Evolutionary conservation across 23 red algal species (phyloP).

Genomic region (Porphyridium purpureum): DNA sequence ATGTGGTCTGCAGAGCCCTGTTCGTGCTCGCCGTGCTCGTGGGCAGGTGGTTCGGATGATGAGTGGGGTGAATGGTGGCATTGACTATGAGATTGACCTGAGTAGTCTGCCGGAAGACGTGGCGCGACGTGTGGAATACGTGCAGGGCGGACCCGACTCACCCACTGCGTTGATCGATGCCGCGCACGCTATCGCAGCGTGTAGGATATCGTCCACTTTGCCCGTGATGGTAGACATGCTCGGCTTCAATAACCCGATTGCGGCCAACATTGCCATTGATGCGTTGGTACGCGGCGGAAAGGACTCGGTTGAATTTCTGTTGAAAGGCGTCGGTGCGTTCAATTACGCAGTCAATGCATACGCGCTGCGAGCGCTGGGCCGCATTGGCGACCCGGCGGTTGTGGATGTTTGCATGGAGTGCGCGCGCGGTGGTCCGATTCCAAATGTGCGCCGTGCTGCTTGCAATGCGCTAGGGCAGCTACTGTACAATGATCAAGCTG

Average conservation of each 20-base stretch:
- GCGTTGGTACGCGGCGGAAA: constrained; percentile 21
- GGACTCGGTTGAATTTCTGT: constrained; percentile 12
- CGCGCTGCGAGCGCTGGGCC: constrained; percentile 59
- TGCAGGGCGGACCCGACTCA: constrained; percentile 59
- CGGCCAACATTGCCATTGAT: constrained; percentile 42
- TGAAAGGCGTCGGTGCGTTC: constrained; percentile 70
- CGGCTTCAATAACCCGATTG: constrained; percentile 83
- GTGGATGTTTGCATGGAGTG: constrained; percentile 23
- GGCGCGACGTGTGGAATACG: constrained; percentile 11
- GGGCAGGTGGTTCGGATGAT: too few relatives aligned
- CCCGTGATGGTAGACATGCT: constrained; percentile 86
- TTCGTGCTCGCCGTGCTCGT: too few relatives aligned
- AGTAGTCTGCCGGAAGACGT: constrained; percentile 20
- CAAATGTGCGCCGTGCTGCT: constrained; percentile 81
- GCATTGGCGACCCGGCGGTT: constrained; percentile 25
- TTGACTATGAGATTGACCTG: constrained; percentile 71
- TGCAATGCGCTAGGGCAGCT: constrained; percentile 20
- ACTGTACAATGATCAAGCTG: constrained; percentile 3
- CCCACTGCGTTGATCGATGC: constrained; percentile 51
- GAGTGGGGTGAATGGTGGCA: constrained; percentile 90
- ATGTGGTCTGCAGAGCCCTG: too few relatives aligned
- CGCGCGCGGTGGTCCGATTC: constrained; percentile 56
- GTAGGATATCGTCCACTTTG: constrained; percentile 17
- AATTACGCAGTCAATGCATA: constrained; percentile 96
- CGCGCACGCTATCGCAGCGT: constrained; percentile 27